These are phyloP conservation scores for Keithomyces neogunnii DNA, from an alignment of 2,329 filamentous ascomycete genomes.

Conservation along the genomic window DNA sequence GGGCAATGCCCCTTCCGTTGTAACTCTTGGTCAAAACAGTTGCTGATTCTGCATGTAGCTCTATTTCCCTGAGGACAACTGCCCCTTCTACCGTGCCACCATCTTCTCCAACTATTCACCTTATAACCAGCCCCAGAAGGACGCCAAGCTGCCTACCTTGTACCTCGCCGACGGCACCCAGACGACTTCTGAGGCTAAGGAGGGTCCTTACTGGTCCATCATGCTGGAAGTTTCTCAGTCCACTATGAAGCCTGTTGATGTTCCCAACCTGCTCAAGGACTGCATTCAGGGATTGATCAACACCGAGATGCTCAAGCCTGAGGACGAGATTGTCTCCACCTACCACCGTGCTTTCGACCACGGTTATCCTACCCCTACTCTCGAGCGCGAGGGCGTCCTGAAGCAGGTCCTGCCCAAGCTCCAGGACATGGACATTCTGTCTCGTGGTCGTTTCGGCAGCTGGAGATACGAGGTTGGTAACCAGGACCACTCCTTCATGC, in stretches of 20 bases:
- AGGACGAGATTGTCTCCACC: constrained; percentile 93
- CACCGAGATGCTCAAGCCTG: constrained; percentile 88
- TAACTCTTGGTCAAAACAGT: background rate
- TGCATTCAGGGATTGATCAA: constrained; percentile 95
- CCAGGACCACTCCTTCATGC: constrained; percentile 97
- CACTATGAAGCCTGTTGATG: constrained; percentile 85
- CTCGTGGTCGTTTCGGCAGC: constrained; percentile 92
- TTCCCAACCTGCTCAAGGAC: constrained; percentile 75
- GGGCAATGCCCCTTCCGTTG: background rate
- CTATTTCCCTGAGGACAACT: constrained; percentile 98
- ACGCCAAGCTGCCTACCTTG: constrained; percentile 77
- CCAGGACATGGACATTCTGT: constrained; percentile 84
- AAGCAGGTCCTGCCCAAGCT: constrained; percentile 89
- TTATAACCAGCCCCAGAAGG: constrained; percentile 84
- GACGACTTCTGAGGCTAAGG: constrained; percentile 62
- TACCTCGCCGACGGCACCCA: constrained; percentile 81
- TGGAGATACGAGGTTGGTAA: constrained; percentile 97
- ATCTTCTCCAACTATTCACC: constrained; percentile 99
- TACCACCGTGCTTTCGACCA: constrained; percentile 98
- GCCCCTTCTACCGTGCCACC: constrained; percentile 97
- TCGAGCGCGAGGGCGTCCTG: constrained; percentile 92
- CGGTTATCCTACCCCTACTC: constrained; percentile 89
- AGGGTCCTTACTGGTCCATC: constrained; percentile 98
- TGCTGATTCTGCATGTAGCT: constrained; percentile 39
- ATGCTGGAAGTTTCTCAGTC: constrained; percentile 99